Percentiles rank a stretch among this genome's conserved stretches.
phyloP scores from a whole-genome alignment of 768 basidiomycete species.

The Tricholoma furcatifolium region DNA sequence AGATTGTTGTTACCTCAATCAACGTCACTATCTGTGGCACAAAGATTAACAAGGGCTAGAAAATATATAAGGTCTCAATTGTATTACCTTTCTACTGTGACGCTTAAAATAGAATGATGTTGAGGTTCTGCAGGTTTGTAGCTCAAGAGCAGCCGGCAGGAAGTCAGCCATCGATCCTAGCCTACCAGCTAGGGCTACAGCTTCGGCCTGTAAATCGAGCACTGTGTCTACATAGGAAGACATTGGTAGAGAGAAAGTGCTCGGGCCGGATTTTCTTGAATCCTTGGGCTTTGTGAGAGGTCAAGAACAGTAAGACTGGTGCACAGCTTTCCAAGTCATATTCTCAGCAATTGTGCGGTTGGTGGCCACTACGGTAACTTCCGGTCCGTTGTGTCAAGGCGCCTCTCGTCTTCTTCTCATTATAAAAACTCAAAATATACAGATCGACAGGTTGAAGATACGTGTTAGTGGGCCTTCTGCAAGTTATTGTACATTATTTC shows the following conservation, averaged over 20 bases:
- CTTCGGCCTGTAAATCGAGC: constrained; percentile 24
- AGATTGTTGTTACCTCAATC: constrained; percentile 43
- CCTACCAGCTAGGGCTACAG: constrained; percentile 26
- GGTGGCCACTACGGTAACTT: constrained; percentile 27
- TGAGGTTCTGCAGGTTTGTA: constrained; percentile 24
- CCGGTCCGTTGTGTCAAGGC: constrained; percentile 30
- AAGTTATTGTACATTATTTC: neutral
- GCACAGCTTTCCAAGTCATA: constrained; percentile 18
- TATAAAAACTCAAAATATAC: constrained; percentile 2
- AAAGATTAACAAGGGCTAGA: constrained; percentile 4
- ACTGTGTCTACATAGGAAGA: constrained; percentile 3
- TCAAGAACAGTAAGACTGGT: constrained; percentile 10
- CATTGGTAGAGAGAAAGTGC: constrained; percentile 11
- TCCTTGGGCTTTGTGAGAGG: constrained; percentile 14
- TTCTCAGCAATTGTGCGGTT: constrained; percentile 13
- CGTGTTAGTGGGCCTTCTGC: neutral
- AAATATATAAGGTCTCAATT: neutral
- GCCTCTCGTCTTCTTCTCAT: constrained; percentile 1
- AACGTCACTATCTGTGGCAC: constrained; percentile 44
- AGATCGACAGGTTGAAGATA: neutral
- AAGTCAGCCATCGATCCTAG: constrained; percentile 30
- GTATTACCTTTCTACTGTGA: constrained; percentile 32
- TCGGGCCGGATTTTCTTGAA: neutral
- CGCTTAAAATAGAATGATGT: constrained; percentile 23
- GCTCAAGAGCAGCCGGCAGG: constrained; percentile 27